These are phyloP conservation scores for Ogataea sp. DNA, from an alignment of 805 yeast species.

Conservation along the genomic window DNA sequence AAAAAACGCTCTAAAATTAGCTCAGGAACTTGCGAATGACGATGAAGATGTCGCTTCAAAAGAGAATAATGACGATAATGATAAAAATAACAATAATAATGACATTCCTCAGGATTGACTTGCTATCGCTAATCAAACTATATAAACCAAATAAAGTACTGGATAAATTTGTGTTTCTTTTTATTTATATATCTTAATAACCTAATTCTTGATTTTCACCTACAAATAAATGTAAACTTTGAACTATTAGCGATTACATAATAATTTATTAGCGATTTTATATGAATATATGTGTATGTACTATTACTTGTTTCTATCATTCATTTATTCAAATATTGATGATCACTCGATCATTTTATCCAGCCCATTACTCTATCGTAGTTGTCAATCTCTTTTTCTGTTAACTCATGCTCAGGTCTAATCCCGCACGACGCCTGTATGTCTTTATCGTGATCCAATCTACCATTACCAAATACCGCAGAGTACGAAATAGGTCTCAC, in stretches of 20 bases:
- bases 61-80: background rate
- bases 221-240: no score
- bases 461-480: constrained; percentile 3
- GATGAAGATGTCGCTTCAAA: background rate
- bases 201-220: no score
- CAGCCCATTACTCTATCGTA: constrained; percentile 23
- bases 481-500: background rate
- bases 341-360: background rate
- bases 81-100: background rate
- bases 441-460: no score
- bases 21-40: constrained; percentile 5
- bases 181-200: background rate
- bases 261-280: no score
- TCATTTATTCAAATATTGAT: no score
- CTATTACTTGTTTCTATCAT: no score
- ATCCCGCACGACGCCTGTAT: no score
- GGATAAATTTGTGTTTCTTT: background rate
- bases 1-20: constrained; percentile 15
- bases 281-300: no score
- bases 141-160: no score
- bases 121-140: no score
- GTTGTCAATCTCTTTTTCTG: constrained; percentile 16
- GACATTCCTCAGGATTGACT: no score
- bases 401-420: constrained; percentile 13
- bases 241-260: no score